Evolutionary conservation across 129 eudicot species (phyloP).

Genomic region (Mikania micrantha): DNA sequence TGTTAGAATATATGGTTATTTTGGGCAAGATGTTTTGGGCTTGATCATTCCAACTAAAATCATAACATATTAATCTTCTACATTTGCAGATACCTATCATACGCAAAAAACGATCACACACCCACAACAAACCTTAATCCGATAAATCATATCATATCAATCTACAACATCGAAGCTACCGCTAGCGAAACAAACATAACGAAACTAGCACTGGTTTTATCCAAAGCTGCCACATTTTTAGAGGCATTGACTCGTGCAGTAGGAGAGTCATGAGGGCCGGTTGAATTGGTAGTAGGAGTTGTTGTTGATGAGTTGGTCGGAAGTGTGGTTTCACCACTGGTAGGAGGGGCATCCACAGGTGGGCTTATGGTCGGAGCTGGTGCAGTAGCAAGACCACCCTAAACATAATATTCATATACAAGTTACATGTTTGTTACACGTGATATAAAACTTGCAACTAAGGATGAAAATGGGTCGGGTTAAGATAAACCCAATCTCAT

Average conservation of each 20-base stretch:
- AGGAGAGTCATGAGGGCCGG: constrained; percentile 22
- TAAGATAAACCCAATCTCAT: too few species aligned
- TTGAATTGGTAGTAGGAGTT: constrained; percentile 21
- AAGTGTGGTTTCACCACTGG: constrained; percentile 12
- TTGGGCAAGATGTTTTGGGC: too few species aligned
- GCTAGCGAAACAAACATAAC: neutral
- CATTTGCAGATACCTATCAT: constrained; percentile 8
- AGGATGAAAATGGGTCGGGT: too few species aligned
- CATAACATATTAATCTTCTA: constrained; percentile 9
- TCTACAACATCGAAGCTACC: constrained; percentile 18
- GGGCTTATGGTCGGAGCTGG: constrained; percentile 25
- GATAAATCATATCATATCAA: neutral
- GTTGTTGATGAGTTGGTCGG: constrained; percentile 31
- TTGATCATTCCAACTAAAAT: constrained; percentile 7
- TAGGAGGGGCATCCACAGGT: constrained; percentile 15
- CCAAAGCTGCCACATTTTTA: constrained; percentile 17
- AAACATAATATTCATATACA: neutral
- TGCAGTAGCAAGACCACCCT: constrained; percentile 31
- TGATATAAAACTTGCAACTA: neutral
- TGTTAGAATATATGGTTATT: too few species aligned
- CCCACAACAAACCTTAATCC: constrained; percentile 5
- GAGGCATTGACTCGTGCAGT: constrained; percentile 26
- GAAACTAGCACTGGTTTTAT: neutral
- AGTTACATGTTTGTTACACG: neutral
- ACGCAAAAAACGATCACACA: constrained; percentile 15